A percentile compares a stretch with the other conserved stretches of the same genome.
phyloP scores from a whole-genome alignment of 805 yeast species.

The Yamadazyma nakazawae region DNA sequence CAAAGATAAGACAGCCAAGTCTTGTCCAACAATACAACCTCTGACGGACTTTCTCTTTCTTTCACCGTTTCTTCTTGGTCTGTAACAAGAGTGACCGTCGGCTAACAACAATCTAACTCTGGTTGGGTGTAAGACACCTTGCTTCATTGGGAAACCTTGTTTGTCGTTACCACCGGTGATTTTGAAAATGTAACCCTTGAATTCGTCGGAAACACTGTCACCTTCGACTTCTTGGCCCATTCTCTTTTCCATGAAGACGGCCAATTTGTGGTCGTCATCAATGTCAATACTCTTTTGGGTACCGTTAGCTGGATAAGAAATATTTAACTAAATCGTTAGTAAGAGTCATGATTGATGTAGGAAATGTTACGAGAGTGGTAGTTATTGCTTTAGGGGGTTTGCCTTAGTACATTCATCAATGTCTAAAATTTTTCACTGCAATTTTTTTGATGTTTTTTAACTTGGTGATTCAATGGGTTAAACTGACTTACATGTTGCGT shows the following conservation, averaged over 20 bases:
- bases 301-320: constrained; percentile 99
- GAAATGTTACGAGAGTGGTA: no score
- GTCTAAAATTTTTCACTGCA: no score
- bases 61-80: constrained; percentile 99
- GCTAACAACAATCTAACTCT: constrained; percentile 95
- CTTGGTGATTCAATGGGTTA: not conserved
- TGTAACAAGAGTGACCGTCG: constrained; percentile 97
- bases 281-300: constrained; percentile 96
- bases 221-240: constrained; percentile 99
- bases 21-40: constrained; percentile 98
- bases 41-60: constrained; percentile 99
- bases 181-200: constrained; percentile 98
- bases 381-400: not conserved
- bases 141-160: constrained; percentile 99
- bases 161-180: constrained; percentile 99
- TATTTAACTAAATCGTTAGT: constrained; percentile 75
- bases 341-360: not conserved
- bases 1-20: constrained; percentile 92
- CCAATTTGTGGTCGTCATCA: constrained; percentile 98
- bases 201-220: constrained; percentile 96
- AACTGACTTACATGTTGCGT: not conserved
- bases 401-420: not conserved
- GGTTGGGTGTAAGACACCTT: constrained; percentile 99
- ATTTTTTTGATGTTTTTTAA: not conserved
- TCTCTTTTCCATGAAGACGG: constrained; percentile 98